Evolutionary conservation across 441 rosid species (phyloP).

Genomic region (Daphne laureola): DNA sequence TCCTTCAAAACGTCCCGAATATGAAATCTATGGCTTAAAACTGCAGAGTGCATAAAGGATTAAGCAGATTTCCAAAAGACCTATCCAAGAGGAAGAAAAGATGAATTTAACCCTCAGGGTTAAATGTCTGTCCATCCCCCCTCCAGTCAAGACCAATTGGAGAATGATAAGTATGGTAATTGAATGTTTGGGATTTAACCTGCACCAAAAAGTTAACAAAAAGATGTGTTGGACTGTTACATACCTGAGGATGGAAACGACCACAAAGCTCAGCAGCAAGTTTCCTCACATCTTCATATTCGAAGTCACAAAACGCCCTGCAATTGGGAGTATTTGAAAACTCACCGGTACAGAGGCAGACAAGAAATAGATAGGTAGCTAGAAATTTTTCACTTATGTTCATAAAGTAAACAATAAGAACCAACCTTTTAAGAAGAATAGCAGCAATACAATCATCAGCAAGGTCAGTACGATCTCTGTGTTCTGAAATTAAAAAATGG

Average conservation of each 20-base stretch:
- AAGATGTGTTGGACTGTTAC: slow-evolving; percentile 1
- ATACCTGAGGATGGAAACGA: slow-evolving; percentile 78
- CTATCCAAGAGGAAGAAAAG: neutral
- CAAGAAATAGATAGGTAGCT: slow-evolving; percentile 11
- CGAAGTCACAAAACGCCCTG: slow-evolving; percentile 70
- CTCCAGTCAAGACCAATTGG: neutral
- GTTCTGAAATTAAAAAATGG: slow-evolving; percentile 29
- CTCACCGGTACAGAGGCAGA: slow-evolving; percentile 17
- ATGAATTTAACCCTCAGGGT: neutral
- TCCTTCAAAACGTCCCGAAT: too few relatives aligned
- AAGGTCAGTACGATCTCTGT: slow-evolving; percentile 29
- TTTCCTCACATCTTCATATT: slow-evolving; percentile 81
- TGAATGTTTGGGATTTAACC: too few relatives aligned
- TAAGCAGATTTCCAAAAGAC: too few relatives aligned
- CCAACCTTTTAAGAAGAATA: slow-evolving; percentile 69
- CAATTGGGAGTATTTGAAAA: slow-evolving; percentile 15
- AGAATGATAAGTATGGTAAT: too few relatives aligned
- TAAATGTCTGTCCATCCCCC: neutral
- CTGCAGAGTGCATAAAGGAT: too few relatives aligned
- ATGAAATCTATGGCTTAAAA: too few relatives aligned
- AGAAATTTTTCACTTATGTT: slow-evolving; percentile 3
- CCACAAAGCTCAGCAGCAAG: slow-evolving; percentile 96
- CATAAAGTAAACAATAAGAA: slow-evolving; percentile 5
- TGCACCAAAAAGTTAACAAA: too few relatives aligned
- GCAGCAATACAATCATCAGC: slow-evolving; percentile 53